A percentile compares a stretch with the other conserved stretches of the same genome.
Conservation (phyloP, 306 rosid species). For the Vicia villosa region DNA sequence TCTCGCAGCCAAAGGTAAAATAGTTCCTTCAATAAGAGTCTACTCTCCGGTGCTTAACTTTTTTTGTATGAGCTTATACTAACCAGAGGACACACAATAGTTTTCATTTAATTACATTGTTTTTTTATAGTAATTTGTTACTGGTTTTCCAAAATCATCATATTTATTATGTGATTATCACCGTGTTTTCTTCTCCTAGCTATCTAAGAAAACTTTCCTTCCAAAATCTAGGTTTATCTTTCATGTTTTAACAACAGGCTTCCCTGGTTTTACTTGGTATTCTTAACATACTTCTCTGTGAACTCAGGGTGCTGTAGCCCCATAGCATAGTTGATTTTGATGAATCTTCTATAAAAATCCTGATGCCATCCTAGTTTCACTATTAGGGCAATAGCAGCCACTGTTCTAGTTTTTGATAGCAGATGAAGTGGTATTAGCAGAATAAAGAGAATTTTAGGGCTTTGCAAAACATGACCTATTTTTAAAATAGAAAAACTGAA, state of each 20-base stretch:
- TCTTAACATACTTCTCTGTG: slow-evolving; percentile 1
- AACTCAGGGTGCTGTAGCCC: background rate
- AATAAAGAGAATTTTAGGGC: background rate
- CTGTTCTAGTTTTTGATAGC: background rate
- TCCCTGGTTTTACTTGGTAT: slow-evolving; percentile 22
- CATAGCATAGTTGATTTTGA: background rate
- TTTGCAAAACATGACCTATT: slow-evolving; percentile 3
- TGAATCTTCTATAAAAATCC: background rate
- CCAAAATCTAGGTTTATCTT: background rate
- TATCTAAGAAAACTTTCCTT: slow-evolving; percentile 3
- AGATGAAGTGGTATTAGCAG: background rate
- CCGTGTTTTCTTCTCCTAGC: background rate
- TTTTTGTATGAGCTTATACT: slow-evolving; percentile 1
- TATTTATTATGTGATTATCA: slow-evolving; percentile 29
- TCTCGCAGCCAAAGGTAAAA: slow-evolving; percentile 77
- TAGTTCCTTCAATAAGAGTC: slow-evolving; percentile 6
- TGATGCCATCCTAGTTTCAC: background rate
- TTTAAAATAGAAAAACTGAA: background rate
- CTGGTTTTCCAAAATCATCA: slow-evolving; percentile 22
- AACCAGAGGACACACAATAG: background rate
- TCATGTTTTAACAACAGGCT: slow-evolving; percentile 7
- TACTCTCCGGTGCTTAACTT: slow-evolving; percentile 7
- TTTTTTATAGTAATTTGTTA: background rate
- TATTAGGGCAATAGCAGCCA: background rate
- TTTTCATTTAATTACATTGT: background rate